These are phyloP conservation scores for Diplocarpon rosae DNA, from an alignment of 2,329 filamentous ascomycete species.

Conservation along the genomic window DNA sequence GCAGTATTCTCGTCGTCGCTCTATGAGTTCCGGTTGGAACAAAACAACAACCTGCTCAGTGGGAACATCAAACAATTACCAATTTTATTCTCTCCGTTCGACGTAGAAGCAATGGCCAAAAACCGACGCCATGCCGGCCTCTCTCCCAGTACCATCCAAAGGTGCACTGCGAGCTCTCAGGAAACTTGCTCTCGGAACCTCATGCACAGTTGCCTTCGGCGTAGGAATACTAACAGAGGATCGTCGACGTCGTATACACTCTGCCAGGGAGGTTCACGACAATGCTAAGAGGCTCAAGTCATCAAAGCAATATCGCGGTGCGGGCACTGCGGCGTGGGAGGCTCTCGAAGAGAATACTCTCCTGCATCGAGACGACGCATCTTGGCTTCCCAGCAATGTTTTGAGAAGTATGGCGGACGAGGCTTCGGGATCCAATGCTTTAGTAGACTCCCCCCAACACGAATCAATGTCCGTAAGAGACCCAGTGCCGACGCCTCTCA, in stretches of 20 bases:
- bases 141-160: slow-evolving; percentile 41
- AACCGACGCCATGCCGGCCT: slow-evolving; percentile 25
- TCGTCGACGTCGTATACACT: slow-evolving; percentile 42
- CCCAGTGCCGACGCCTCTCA: background rate
- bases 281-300: slow-evolving; percentile 42
- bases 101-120: slow-evolving; percentile 16
- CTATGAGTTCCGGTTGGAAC: background rate
- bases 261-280: slow-evolving; percentile 38
- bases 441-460: background rate
- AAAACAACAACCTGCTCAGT: background rate
- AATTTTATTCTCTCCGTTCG: background rate
- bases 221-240: slow-evolving; percentile 41
- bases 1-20: background rate
- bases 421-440: background rate
- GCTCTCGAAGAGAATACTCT: slow-evolving; percentile 18
- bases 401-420: slow-evolving; percentile 1
- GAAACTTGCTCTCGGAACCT: slow-evolving; percentile 44
- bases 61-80: background rate
- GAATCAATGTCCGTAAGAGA: background rate
- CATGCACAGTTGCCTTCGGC: slow-evolving; percentile 39
- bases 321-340: slow-evolving; percentile 17
- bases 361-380: slow-evolving; percentile 13
- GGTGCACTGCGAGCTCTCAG: slow-evolving; percentile 44
- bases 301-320: slow-evolving; percentile 30
- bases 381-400: slow-evolving; percentile 16